Evolutionary conservation across 495 filamentous ascomycete genomes (phyloP), one percentile per base, ranked within the genome.

Genomic region (Xylaria scruposa): DNA sequence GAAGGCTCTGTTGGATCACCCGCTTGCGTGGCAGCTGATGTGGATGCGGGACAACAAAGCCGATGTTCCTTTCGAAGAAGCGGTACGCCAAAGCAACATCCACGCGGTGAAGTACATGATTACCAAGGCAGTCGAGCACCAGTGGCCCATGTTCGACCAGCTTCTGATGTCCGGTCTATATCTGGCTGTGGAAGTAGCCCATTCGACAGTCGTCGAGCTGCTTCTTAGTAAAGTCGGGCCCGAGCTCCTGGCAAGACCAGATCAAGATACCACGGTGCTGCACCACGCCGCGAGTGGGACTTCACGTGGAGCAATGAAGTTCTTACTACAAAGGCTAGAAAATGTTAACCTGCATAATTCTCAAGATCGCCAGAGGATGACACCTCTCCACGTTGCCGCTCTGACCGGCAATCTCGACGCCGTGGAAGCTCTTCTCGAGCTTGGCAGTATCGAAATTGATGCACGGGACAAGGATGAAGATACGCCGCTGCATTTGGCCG

Each of bases 221-320:
- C 54, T 59, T 36, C 31, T 59, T 59, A 36, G 54, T 21, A 59
- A 33, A 8, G 54, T 59, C 54, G 54, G 54, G 0, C 7, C 29
- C 2, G 54, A 36, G 54, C 29, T 59, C 31, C 54, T 42, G 19
- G 26, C 54, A 59, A 36, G 15, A 36, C 54, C 29, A 59, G 26
- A 59, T 36, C 26, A 36, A 59, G 54, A 36, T 59, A 19, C 54
- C 19, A 59, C 31, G 29, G 54, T 59, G 31, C 29, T 59, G 7
- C 54, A 59, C 17, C 54, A 59, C 17, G 29, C 54, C 4, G 54
- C 54, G 29, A 33, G 54, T 19, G 54, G 54, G 4, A 36, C 54
- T n/a, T 59, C 54, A n/a, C 54, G 29, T 36, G 29, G 54, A 59
- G 54, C 54, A 17, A 59, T 59, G 54, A 59, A 33, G 54, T 59